These are phyloP conservation scores for Rhytidiadelphus loreus DNA, from an alignment of 225 moss, liverwort and hornwort species.

Conservation along the genomic window DNA sequence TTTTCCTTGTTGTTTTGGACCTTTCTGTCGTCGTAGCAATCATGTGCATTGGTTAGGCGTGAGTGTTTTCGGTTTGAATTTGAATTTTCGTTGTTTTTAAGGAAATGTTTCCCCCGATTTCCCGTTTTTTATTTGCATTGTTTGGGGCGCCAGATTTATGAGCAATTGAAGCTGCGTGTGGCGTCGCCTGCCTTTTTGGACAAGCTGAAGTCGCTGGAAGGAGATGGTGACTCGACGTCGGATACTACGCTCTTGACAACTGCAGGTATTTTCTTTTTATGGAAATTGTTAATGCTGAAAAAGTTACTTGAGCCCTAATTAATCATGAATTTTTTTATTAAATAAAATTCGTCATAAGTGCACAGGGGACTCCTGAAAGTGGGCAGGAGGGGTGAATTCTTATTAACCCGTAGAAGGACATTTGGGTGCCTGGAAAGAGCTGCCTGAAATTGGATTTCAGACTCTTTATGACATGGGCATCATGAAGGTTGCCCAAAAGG, in stretches of 20 bases:
- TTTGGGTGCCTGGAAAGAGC: not conserved
- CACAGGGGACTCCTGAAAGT: not conserved
- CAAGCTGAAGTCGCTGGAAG: constrained; percentile 20
- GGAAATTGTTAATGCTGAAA: not conserved
- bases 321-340: too few relatives aligned
- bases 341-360: not conserved
- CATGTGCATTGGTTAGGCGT: not conserved
- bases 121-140: not conserved
- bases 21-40: not conserved
- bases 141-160: constrained; percentile 39
- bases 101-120: not conserved
- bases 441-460: not conserved
- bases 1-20: too few relatives aligned
- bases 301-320: not conserved
- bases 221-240: not conserved
- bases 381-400: not conserved
- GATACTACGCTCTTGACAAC: constrained; percentile 17
- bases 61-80: not conserved
- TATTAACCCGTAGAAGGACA: not conserved
- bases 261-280: not conserved
- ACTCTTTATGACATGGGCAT: not conserved
- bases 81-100: not conserved
- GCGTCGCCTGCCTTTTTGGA: constrained; percentile 57
- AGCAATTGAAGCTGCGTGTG: constrained; percentile 53
- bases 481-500: not conserved